Base-by-base conservation (phyloP, 768 basidiomycete genomes). In the Naganishia randhawae region DNA sequence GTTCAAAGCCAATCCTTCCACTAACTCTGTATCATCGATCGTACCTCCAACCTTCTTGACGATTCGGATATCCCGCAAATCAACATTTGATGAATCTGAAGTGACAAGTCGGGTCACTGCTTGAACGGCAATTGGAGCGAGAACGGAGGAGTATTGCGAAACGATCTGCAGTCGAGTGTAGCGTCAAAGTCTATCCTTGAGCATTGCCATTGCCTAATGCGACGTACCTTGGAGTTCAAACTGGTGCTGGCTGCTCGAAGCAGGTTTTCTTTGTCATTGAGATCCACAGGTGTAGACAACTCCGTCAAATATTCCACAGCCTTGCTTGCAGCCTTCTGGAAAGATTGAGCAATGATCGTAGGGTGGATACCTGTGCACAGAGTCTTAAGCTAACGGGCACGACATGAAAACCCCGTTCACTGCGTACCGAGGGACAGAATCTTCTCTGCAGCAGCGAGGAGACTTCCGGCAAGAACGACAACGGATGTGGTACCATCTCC, bases 1-100 rank as follows among this genome's bases (percentile, higher is more conserved):
- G 80, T 96, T 91, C 66, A 99, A 84, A n/a, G 97, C 93, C 62
- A 98, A 89, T 64, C 96, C 96, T 67, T 98, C 93, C 29, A 96
- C 85, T 19, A 99, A 85, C 74, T 97, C 93, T 2, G 96, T 98
- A 80, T 99, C 96, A 80, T 99, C 96, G 70, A 99, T 99, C 1
- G 96, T 98, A 50, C 96, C 96, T 25, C 96, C 96, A 61, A 98
- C 91, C 80, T 97, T 98, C 83, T 95, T 98, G 62, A 99, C 93
- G 72, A 99, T 84, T 35, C 96, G 88, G 76, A 98, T 88, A 80
- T 99, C 96, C 68, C 92, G 86, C 27, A 99, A 87, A 81, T 99
- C 96, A 62, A 99, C 96, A 75, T 92, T 98, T 11, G 90, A 89
- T 4, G 94, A 94, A 6, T 88, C 87, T 0, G 91, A 85, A 0